Conservation (phyloP, 495 filamentous ascomycete species). For the Neurospora tetrasperma region DNA sequence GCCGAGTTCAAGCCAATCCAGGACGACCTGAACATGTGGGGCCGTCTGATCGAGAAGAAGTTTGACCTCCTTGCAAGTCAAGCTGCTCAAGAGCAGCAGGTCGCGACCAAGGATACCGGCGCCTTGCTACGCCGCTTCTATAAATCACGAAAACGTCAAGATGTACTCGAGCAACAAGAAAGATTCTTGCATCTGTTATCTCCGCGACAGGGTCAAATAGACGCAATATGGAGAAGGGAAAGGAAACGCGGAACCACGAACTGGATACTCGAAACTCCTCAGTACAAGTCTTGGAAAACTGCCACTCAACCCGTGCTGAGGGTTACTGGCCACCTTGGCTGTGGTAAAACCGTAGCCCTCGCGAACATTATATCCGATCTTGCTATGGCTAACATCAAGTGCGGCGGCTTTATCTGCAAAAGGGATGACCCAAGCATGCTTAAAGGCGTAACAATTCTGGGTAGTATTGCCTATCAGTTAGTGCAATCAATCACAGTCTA, state of each 20-base stretch:
- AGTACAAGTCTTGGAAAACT: not conserved
- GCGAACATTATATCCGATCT: not conserved
- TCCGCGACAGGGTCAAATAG: not conserved
- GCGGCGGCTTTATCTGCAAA: slow-evolving; percentile 3
- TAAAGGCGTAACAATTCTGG: not conserved
- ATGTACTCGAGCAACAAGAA: not conserved
- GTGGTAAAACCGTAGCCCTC: slow-evolving; percentile 4
- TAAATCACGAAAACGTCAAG: not conserved
- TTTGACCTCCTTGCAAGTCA: too few species aligned
- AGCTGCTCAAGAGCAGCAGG: too few species aligned
- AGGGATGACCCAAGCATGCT: not conserved
- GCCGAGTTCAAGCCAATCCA: not conserved
- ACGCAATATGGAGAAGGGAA: not conserved
- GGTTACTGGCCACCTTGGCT: not conserved
- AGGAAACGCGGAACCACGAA: not conserved
- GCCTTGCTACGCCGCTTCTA: too few species aligned
- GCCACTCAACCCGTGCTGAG: not conserved
- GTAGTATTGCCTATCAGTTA: slow-evolving; percentile 1
- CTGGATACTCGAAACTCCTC: not conserved
- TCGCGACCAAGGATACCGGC: too few species aligned
- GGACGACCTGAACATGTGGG: not conserved
- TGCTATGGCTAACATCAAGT: not conserved
- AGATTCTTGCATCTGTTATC: not conserved
- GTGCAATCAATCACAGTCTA: not conserved
- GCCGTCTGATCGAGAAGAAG: not conserved